phyloP scores from a whole-genome alignment of 805 yeast species.

The Tanozyma kutaoensis region DNA sequence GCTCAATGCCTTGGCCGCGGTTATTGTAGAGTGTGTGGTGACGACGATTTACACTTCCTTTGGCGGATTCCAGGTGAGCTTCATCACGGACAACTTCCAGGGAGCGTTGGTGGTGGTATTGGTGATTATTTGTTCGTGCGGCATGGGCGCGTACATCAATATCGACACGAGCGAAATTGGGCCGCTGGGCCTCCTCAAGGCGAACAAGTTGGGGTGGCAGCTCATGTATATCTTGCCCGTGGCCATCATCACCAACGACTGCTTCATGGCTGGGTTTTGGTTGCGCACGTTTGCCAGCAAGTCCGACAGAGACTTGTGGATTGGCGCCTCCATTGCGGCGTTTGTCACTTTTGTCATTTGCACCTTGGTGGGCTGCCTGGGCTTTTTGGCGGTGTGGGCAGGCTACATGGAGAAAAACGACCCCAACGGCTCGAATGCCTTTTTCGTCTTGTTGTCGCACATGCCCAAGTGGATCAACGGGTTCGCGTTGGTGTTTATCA shows the following conservation, averaged over 20 bases:
- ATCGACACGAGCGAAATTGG: conserved; percentile 52
- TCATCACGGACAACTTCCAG: conserved; percentile 77
- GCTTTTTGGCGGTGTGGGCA: conserved; percentile 85
- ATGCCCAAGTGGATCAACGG: conserved; percentile 85
- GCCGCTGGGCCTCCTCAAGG: conserved; percentile 49
- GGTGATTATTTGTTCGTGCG: conserved; percentile 58
- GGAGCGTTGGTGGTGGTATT: conserved; percentile 59
- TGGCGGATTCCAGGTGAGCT: conserved; percentile 86
- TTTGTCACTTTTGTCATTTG: conserved; percentile 49
- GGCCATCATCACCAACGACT: conserved; percentile 82
- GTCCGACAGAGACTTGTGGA: conserved; percentile 57
- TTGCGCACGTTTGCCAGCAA: conserved; percentile 83
- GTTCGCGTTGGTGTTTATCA: conserved; percentile 61
- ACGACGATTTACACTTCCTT: conserved; percentile 77
- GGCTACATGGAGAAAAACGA: conserved; percentile 45
- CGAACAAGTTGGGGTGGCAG: conserved; percentile 78
- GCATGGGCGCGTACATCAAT: conserved; percentile 64
- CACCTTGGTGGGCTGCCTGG: conserved; percentile 68
- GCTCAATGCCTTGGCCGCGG: conserved; percentile 62
- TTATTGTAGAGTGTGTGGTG: conserved; percentile 76
- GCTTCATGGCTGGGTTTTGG: conserved; percentile 91
- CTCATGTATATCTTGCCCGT: conserved; percentile 70
- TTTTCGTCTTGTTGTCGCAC: conserved; percentile 53
- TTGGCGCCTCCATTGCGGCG: conserved; percentile 69
- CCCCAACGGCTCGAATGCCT: conserved; percentile 51